Base-by-base conservation (phyloP, 2,329 filamentous ascomycete genomes). In the Fusarium equiseti region DNA sequence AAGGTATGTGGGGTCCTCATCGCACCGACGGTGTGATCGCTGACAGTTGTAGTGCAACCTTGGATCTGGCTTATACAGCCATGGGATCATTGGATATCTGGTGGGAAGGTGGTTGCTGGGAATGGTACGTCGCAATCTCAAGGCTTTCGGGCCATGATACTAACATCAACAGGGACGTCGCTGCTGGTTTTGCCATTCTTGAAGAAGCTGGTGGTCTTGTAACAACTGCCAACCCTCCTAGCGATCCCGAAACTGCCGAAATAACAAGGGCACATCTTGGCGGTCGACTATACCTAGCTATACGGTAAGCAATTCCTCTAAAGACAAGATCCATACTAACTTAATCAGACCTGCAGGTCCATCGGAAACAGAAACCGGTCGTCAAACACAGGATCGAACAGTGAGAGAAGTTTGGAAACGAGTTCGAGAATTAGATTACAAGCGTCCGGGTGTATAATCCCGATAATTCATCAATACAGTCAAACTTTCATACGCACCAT, bases 51-150 rank as follows among this genome's bases (percentile, higher is more conserved):
- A 91, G 90, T 75, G 92, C 92, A 11, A 92, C 92, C 3, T 77
- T 94, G 57, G 92, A 94, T 78, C 79, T 94, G 51, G 91, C 91
- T 0, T 94, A 94, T 77, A 88, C 89, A 12, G 92, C 92, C 15
- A 92, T 92, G 86, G 92, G 92, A 0, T 84, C 89, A 0, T 90
- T 94, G 71, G 92, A 94, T 79, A 92, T 94, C 13, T 94, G 92
- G 91, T 94, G 91, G 91, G 91, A 94, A 77, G 92, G 91, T 5
- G 91, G 91, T 0, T 93, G 91, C 75, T 93, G 91, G 91, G 92
- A 94, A 79, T 94, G 92, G 89, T 90, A 73, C 70, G 84, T 78
- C 22, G 8, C 3, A 5, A 4, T 7, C 29, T 15, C 13, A 7
- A 31, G 29, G 13, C 29, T 8, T 31, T 31, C 3, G 15, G 26